Percentiles rank a stretch among this genome's conserved stretches.
Conservation (phyloP, 1,139 yeast genomes). For the Waltiozyma sp. region DNA sequence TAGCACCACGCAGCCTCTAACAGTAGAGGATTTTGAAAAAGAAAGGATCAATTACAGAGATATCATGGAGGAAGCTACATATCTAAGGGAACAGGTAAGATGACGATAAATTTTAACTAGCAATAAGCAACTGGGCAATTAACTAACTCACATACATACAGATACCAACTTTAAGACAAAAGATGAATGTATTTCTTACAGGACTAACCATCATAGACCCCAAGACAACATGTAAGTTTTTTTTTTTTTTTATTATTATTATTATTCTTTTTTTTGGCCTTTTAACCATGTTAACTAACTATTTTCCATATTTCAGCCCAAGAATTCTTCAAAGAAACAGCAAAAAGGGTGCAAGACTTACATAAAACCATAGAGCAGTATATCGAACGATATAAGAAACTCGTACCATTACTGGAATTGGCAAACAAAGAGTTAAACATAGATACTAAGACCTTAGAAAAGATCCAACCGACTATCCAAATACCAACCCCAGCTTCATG, state of each 20-base stretch:
- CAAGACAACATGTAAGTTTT: constrained; percentile 13
- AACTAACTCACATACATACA: constrained; percentile 1
- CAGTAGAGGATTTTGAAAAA: constrained; percentile 19
- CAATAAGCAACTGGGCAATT: background rate
- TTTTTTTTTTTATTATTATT: background rate
- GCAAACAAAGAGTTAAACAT: constrained; percentile 12
- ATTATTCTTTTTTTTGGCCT: background rate
- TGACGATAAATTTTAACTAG: background rate
- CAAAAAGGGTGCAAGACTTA: constrained; percentile 8
- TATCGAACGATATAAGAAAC: constrained; percentile 17
- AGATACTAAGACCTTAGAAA: constrained; percentile 8
- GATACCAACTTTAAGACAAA: constrained; percentile 17
- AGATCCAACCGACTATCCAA: constrained; percentile 12
- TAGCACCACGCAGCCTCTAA: constrained; percentile 20
- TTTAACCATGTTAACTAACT: constrained; percentile 1
- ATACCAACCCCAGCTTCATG: constrained; percentile 4
- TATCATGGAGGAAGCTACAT: constrained; percentile 24
- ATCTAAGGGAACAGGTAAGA: constrained; percentile 20
- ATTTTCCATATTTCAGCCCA: constrained; percentile 7
- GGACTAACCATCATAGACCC: constrained; percentile 12
- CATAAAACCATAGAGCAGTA: constrained; percentile 17
- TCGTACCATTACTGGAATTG: constrained; percentile 14
- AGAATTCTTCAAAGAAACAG: constrained; percentile 15
- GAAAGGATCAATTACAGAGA: constrained; percentile 24
- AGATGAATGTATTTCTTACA: constrained; percentile 14